These are phyloP conservation scores for Stephania yunnanensis DNA, from an alignment of 164 flowering plant species.

Conservation along the genomic window DNA sequence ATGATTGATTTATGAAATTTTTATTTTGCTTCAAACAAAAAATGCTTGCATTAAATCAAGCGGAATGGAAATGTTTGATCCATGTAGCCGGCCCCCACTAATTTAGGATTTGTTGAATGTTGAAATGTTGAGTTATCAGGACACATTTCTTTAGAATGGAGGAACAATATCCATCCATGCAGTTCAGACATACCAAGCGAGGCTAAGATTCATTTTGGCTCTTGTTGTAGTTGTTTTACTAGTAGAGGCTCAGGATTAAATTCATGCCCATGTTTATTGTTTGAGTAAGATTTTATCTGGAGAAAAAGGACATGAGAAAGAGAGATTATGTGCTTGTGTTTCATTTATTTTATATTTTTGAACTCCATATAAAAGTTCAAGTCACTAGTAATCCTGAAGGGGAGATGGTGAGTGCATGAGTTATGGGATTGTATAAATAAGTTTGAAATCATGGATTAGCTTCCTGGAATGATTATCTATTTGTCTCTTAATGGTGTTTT, in stretches of 20 bases:
- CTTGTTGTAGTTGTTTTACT: background rate
- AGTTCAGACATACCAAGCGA: background rate
- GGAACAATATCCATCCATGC: background rate
- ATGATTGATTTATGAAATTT: too few species aligned
- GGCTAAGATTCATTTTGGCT: background rate
- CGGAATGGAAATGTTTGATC: too few species aligned
- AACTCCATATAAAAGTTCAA: too few species aligned
- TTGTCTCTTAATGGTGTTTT: background rate
- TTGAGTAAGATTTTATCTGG: background rate
- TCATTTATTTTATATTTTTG: too few species aligned
- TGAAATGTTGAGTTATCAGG: background rate
- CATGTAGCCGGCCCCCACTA: too few species aligned
- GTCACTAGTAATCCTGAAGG: too few species aligned
- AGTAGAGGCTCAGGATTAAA: background rate
- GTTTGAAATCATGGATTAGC: background rate
- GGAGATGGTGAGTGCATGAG: background rate
- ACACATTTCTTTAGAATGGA: background rate
- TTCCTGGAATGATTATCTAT: slow-evolving; percentile 1
- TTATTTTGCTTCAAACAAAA: too few species aligned
- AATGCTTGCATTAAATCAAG: too few species aligned
- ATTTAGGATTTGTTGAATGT: background rate
- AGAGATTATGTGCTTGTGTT: background rate
- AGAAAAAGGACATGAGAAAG: background rate
- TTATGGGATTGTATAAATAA: background rate
- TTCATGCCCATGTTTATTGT: background rate